Evolutionary conservation across 371 early-diverging fungal genomes (phyloP).

Genomic region (Lichtheimia ramosa): DNA sequence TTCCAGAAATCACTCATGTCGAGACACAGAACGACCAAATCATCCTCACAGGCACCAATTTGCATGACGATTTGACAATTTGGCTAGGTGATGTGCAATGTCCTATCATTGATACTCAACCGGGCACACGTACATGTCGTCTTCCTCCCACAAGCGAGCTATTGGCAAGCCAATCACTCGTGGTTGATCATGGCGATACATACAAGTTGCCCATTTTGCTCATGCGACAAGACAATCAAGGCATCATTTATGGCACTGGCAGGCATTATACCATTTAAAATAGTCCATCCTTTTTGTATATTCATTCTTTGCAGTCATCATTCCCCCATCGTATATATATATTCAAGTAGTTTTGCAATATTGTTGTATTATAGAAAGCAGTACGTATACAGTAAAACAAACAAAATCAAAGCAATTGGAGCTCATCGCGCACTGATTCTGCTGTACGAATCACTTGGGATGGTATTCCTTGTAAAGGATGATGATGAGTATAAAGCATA

Average conservation of each 20-base stretch:
- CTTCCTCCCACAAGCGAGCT: constrained; percentile 28
- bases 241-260: constrained; percentile 21
- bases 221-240: constrained; percentile 15
- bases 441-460: too few relatives aligned
- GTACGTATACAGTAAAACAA: constrained; percentile 5
- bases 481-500: too few relatives aligned
- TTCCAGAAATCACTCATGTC: constrained; percentile 14
- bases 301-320: neutral
- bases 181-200: constrained; percentile 2
- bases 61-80: constrained; percentile 55
- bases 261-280: constrained; percentile 12
- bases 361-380: neutral
- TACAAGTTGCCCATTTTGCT: constrained; percentile 15
- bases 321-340: neutral
- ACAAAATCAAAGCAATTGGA: neutral
- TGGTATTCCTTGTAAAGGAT: too few relatives aligned
- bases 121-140: constrained; percentile 25
- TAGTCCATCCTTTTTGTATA: neutral
- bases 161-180: constrained; percentile 21
- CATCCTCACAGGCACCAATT: constrained; percentile 60
- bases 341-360: too few relatives aligned
- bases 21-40: constrained; percentile 4
- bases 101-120: constrained; percentile 29
- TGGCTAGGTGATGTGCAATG: constrained; percentile 58
- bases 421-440: too few relatives aligned